These are phyloP conservation scores for Claviceps sp. DNA, from an alignment of 2,329 filamentous ascomycete genomes.

Conservation along the genomic window DNA sequence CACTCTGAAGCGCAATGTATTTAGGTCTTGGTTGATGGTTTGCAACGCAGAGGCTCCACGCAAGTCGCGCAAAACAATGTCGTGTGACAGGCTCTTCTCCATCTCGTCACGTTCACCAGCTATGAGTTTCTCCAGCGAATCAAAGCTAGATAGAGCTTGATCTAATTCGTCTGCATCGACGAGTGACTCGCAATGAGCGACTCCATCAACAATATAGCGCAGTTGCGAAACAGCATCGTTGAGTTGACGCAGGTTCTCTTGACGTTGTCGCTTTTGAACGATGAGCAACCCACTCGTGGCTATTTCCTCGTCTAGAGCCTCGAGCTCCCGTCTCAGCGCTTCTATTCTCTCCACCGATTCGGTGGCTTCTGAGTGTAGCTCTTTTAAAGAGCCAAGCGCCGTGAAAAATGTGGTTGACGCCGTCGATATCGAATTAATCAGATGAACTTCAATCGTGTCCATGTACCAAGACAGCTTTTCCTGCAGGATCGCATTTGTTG, in stretches of 20 bases:
- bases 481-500: constrained; percentile 92
- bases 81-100: constrained; percentile 15
- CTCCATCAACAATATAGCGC: constrained; percentile 59
- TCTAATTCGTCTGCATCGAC: constrained; percentile 79
- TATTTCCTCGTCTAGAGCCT: constrained; percentile 73
- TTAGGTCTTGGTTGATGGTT: constrained; percentile 65
- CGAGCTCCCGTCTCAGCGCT: constrained; percentile 62
- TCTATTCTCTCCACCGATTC: constrained; percentile 85
- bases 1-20: constrained; percentile 63
- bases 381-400: constrained; percentile 76
- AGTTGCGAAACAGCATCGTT: constrained; percentile 76
- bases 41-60: constrained; percentile 66
- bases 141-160: constrained; percentile 63
- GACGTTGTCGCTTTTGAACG: constrained; percentile 65
- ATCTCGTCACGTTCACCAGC: constrained; percentile 48
- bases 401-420: constrained; percentile 96
- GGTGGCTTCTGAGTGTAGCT: constrained; percentile 82
- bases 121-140: constrained; percentile 66
- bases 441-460: constrained; percentile 95
- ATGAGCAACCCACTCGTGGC: constrained; percentile 75
- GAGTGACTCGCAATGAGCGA: constrained; percentile 63
- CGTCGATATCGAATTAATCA: constrained; percentile 91
- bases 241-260: constrained; percentile 74
- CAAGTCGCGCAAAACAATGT: constrained; percentile 48
- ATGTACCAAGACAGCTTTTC: constrained; percentile 99